Conservation (phyloP, 768 basidiomycete genomes). For the Termitomyces sp. region DNA sequence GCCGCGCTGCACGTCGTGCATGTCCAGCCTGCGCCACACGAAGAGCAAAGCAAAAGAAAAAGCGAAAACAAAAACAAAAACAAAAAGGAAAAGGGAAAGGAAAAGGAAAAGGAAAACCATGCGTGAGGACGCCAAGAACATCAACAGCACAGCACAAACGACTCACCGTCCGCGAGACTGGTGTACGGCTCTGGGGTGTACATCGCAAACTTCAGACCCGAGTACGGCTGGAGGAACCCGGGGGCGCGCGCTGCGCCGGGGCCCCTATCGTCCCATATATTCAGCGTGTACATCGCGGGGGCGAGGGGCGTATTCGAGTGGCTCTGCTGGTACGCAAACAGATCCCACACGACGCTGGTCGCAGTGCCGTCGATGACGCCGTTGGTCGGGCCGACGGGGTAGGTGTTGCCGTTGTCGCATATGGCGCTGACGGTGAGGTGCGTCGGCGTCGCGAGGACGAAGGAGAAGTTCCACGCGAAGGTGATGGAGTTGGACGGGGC, state of each 20-base stretch:
- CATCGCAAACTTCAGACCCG: constrained; percentile 71
- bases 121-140: too few species aligned
- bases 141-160: background rate
- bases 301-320: constrained; percentile 63
- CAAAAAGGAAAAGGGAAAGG: too few species aligned
- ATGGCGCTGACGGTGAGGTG: constrained; percentile 76
- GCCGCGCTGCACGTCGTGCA: constrained; percentile 45
- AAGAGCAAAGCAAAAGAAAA: background rate
- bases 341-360: constrained; percentile 74
- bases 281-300: constrained; percentile 70
- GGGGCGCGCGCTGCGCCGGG: constrained; percentile 48
- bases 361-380: constrained; percentile 67
- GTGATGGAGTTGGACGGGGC: constrained; percentile 68
- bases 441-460: constrained; percentile 63
- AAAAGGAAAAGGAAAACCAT: too few species aligned
- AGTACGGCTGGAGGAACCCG: constrained; percentile 67
- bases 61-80: background rate
- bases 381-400: constrained; percentile 76
- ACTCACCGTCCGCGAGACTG: constrained; percentile 47
- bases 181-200: constrained; percentile 77
- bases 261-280: constrained; percentile 80
- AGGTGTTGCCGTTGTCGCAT: constrained; percentile 85
- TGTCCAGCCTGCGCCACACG: constrained; percentile 40
- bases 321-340: constrained; percentile 64
- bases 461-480: constrained; percentile 88